phyloP scores from a whole-genome alignment of 73 alveolate genomes.

The Paramecium sexaurelia region DNA sequence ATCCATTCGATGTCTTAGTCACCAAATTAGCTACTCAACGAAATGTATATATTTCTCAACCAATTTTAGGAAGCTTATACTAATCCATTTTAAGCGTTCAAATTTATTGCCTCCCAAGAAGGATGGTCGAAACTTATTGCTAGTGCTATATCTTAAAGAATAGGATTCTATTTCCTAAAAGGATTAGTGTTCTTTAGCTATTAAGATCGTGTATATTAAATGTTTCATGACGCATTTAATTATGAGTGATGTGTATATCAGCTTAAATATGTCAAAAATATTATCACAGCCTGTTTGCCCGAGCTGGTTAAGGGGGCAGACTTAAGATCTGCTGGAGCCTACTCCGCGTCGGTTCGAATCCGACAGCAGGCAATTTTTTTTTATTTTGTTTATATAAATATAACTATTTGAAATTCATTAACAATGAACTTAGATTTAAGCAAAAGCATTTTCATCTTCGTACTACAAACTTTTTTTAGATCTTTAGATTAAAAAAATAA shows the following conservation, averaged over 20 bases:
- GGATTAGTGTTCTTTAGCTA: slow-evolving; percentile 39
- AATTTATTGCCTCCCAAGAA: background rate
- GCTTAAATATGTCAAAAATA: background rate
- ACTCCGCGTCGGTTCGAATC: slow-evolving; percentile 94
- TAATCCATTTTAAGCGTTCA: slow-evolving; percentile 38
- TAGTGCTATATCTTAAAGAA: slow-evolving; percentile 31
- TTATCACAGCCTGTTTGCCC: slow-evolving; percentile 85
- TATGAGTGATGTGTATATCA: slow-evolving; percentile 16
- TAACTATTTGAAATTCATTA: slow-evolving; percentile 2
- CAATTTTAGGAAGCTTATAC: background rate
- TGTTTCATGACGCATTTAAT: slow-evolving; percentile 46
- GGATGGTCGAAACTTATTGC: background rate
- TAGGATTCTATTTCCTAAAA: slow-evolving; percentile 19
- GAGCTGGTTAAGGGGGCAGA: slow-evolving; percentile 97
- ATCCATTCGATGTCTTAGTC: slow-evolving; percentile 39
- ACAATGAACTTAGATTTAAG: background rate
- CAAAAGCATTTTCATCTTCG: background rate
- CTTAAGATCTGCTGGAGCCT: slow-evolving; percentile 93
- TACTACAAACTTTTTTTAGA: no score
- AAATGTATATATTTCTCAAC: background rate
- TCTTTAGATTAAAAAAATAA: background rate
- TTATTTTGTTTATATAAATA: background rate
- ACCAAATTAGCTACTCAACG: slow-evolving; percentile 18
- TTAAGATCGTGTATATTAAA: background rate
- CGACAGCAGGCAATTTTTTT: slow-evolving; percentile 84